Conservation (phyloP, 768 basidiomycete species). For the Termitomyces titanicus region DNA sequence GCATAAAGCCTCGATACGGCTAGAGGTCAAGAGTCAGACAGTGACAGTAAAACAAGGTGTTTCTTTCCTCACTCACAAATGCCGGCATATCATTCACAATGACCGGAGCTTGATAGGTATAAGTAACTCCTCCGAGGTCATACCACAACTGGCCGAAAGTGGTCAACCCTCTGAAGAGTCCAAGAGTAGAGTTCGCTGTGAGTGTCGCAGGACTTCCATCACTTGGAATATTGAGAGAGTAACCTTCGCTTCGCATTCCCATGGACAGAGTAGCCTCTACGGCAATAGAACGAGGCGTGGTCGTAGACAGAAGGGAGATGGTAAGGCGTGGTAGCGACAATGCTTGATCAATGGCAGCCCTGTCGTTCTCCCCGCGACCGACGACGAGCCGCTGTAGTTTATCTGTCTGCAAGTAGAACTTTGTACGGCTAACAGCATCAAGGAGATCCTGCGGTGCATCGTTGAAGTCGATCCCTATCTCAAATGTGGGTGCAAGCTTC, state of each 20-base stretch:
- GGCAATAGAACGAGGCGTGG: conserved; percentile 40
- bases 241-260: conserved; percentile 52
- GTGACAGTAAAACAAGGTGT: not conserved
- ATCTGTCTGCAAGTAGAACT: conserved; percentile 41
- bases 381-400: conserved; percentile 56
- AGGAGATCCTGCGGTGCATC: conserved; percentile 52
- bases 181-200: conserved; percentile 60
- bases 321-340: conserved; percentile 38
- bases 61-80: conserved; percentile 43
- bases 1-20: conserved; percentile 76
- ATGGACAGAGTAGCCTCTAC: conserved; percentile 49
- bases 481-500: conserved; percentile 47
- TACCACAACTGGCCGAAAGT: conserved; percentile 77
- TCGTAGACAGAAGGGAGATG: conserved; percentile 33
- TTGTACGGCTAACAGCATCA: conserved; percentile 52
- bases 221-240: conserved; percentile 50
- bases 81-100: conserved; percentile 60
- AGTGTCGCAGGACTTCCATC: conserved; percentile 54
- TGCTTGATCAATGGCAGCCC: conserved; percentile 32
- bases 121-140: conserved; percentile 39
- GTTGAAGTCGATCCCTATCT: conserved; percentile 40
- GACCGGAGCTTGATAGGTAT: conserved; percentile 53
- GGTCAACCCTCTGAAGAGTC: conserved; percentile 69
- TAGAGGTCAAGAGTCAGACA: conserved; percentile 17
- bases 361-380: conserved; percentile 53